These are phyloP conservation scores for Claviceps fusiformis DNA, from an alignment of 2,329 filamentous ascomycete species.

Conservation along the genomic window DNA sequence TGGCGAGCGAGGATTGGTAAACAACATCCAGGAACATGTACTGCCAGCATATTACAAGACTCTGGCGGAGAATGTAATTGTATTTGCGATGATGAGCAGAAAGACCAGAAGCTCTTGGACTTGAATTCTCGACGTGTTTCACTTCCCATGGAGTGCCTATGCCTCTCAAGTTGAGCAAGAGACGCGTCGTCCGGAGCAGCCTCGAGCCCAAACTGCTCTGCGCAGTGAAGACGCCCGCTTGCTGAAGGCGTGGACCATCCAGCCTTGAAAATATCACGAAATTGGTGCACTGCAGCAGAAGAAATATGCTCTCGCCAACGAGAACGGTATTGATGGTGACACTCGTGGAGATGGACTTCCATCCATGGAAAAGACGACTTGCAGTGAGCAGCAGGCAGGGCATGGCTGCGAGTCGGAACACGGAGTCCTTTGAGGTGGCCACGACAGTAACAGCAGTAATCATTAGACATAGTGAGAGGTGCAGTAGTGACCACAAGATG, in stretches of 20 bases:
- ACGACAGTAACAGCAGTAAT: background rate
- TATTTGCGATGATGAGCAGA: background rate
- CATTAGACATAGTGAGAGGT: background rate
- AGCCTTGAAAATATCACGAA: background rate
- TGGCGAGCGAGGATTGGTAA: background rate
- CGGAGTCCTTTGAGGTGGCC: background rate
- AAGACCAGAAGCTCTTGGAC: background rate
- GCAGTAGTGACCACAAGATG: background rate
- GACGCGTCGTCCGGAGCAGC: background rate
- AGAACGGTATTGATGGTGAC: background rate
- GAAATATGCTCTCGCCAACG: background rate
- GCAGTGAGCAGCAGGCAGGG: background rate
- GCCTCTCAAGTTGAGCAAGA: constrained; percentile 1
- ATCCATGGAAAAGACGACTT: background rate
- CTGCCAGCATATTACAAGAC: background rate
- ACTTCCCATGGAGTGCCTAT: background rate
- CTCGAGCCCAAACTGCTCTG: background rate
- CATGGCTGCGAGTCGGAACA: background rate
- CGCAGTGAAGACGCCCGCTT: background rate
- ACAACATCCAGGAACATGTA: background rate
- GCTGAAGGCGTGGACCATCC: background rate
- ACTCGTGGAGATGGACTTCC: background rate
- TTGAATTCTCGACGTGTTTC: background rate
- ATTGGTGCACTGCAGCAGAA: background rate
- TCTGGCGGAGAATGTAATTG: background rate